A percentile compares a stretch with the other conserved stretches of the same genome.
These are phyloP conservation scores for Pezicula radicicola DNA, from an alignment of 2,329 filamentous ascomycete species.

Conservation along the genomic window DNA sequence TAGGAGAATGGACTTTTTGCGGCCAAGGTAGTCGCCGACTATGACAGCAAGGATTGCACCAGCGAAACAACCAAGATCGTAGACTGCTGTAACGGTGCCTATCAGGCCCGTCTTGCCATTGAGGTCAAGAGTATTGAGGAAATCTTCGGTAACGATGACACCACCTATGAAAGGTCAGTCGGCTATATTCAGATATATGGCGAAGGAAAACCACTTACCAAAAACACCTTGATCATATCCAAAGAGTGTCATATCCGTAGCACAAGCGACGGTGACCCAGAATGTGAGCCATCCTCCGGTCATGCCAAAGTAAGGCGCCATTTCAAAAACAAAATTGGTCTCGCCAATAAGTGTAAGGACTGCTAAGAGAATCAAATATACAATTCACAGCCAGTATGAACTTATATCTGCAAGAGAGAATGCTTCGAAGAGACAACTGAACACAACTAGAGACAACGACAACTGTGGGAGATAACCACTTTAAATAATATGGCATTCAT, in stretches of 20 bases:
- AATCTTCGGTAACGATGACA: slow-evolving; percentile 44
- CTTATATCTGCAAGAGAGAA: too few relatives aligned
- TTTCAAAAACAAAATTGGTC: slow-evolving; percentile 6
- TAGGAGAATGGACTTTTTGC: slow-evolving; percentile 6
- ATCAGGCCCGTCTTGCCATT: slow-evolving; percentile 6
- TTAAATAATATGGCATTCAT: too few relatives aligned
- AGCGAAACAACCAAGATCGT: slow-evolving; percentile 45
- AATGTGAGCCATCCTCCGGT: slow-evolving; percentile 54
- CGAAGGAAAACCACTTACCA: slow-evolving; percentile 2
- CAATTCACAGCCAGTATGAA: too few relatives aligned
- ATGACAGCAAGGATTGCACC: slow-evolving; percentile 38
- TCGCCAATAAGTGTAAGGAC: too few relatives aligned
- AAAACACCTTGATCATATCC: slow-evolving; percentile 49
- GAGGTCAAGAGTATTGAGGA: slow-evolving; percentile 33
- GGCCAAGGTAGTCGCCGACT: slow-evolving; percentile 33
- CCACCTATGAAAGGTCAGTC: slow-evolving; percentile 26
- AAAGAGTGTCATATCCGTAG: slow-evolving; percentile 39
- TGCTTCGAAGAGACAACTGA: too few relatives aligned
- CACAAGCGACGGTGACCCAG: slow-evolving; percentile 48
- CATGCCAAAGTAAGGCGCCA: slow-evolving; percentile 47
- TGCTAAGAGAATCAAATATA: too few relatives aligned
- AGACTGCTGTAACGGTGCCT: slow-evolving; percentile 46
- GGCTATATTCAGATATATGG: neutral
- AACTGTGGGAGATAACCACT: too few relatives aligned
- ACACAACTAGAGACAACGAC: too few relatives aligned